Conservation (phyloP, 2,329 filamentous ascomycete species). For the Fusarium staphyleae region DNA sequence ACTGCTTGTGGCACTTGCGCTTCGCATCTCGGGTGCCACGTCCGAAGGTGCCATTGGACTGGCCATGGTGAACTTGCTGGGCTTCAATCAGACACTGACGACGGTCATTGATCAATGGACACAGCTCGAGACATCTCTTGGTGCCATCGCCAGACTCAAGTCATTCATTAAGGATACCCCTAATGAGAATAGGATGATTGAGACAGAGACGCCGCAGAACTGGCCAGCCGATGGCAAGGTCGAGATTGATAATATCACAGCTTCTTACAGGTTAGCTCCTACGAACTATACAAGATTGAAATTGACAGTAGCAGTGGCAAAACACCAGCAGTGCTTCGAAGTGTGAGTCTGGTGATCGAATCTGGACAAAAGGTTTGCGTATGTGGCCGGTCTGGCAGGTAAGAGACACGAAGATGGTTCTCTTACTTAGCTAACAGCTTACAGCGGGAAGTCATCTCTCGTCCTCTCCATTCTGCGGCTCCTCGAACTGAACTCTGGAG, state of each 20-base stretch:
- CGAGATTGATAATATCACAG: conserved; percentile 39
- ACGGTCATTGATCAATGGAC: conserved; percentile 48
- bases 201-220: conserved; percentile 1
- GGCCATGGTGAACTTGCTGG: conserved; percentile 41
- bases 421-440: background rate
- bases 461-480: conserved; percentile 57
- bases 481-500: conserved; percentile 49
- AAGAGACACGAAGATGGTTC: rapidly evolving
- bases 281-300: rapidly evolving
- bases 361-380: conserved; percentile 57
- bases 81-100: conserved; percentile 43
- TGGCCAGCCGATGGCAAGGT: conserved; percentile 44
- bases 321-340: conserved; percentile 14
- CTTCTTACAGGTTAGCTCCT: conserved; percentile 37
- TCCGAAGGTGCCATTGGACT: conserved; percentile 44
- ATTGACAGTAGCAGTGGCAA: conserved; percentile 24
- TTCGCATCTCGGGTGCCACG: conserved; percentile 38
- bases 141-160: conserved; percentile 47
- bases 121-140: conserved; percentile 47
- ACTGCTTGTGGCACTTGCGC: conserved; percentile 54
- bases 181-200: conserved; percentile 37
- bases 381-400: conserved; percentile 57
- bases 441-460: conserved; percentile 59
- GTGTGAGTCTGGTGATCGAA: conserved; percentile 31
- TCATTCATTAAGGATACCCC: conserved; percentile 41